A percentile compares a stretch with the other conserved stretches of the same genome.
These are phyloP conservation scores for Sarocladium brachiariae DNA, from an alignment of 2,329 filamentous ascomycete species.

Conservation along the genomic window DNA sequence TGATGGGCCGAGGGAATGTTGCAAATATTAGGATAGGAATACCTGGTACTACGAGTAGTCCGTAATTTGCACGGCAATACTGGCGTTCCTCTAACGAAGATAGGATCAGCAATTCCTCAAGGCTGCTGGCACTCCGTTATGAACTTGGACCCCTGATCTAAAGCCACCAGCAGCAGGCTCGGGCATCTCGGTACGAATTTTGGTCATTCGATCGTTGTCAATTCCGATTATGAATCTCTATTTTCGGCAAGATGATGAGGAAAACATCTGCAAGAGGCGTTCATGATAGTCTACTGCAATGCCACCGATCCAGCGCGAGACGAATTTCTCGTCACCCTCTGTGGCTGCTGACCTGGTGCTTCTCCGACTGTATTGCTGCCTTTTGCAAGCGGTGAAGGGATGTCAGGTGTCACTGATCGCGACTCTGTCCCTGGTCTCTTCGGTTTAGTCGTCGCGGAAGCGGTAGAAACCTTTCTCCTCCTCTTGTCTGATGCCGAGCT, in stretches of 20 bases:
- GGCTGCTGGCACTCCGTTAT: no score
- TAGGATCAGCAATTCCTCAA: no score
- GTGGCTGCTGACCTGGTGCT: slow-evolving; percentile 15
- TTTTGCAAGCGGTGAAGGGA: slow-evolving; percentile 44
- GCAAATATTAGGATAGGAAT: no score
- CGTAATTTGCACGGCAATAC: no score
- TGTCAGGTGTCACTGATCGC: slow-evolving; percentile 48
- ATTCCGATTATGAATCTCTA: neutral
- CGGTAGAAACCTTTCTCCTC: slow-evolving; percentile 8
- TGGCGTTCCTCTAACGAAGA: no score
- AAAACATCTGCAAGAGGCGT: neutral
- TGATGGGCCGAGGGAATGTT: no score
- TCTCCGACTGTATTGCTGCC: slow-evolving; percentile 33
- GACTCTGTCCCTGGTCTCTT: slow-evolving; percentile 41
- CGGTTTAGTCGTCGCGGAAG: slow-evolving; percentile 32
- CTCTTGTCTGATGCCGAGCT: slow-evolving; percentile 39
- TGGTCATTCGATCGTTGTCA: neutral
- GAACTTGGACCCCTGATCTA: no score
- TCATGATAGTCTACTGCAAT: neutral
- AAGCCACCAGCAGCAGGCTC: no score
- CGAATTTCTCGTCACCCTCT: slow-evolving; percentile 2
- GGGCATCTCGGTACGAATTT: no score
- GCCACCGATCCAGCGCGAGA: neutral
- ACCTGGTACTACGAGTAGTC: no score
- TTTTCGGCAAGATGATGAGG: neutral